Percentiles rank a stretch among this genome's conserved stretches.
Evolutionary conservation across 1,284 basidiomycete species (phyloP).

Genomic region (Leccinum subspadiceum): DNA sequence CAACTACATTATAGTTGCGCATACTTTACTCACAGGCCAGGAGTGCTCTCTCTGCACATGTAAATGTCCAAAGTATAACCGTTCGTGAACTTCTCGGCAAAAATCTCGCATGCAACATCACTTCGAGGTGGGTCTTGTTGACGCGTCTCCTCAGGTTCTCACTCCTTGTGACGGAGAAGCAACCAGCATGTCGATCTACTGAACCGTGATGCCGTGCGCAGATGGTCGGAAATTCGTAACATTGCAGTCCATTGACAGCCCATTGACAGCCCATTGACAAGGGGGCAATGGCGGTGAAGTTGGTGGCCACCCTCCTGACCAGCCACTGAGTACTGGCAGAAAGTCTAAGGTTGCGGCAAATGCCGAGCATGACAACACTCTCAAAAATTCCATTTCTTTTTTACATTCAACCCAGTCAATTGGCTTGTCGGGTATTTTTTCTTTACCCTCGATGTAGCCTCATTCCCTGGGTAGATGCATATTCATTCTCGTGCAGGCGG

Average conservation of each 20-base stretch:
- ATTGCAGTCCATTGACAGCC: background rate
- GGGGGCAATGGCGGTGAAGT: background rate
- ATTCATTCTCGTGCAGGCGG: constrained; percentile 13
- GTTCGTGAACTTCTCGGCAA: background rate
- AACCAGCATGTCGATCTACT: background rate
- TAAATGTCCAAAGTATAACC: background rate
- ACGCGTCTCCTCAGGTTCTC: background rate
- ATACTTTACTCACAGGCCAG: background rate
- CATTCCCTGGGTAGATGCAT: constrained; percentile 34
- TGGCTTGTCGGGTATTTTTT: constrained; percentile 23
- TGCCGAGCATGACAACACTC: constrained; percentile 2
- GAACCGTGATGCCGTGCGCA: background rate
- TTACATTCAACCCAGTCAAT: constrained; percentile 28
- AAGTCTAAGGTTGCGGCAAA: constrained; percentile 1
- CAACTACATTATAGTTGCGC: background rate
- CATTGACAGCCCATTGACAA: background rate
- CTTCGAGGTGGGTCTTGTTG: background rate
- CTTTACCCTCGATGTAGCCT: constrained; percentile 26
- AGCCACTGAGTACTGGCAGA: background rate
- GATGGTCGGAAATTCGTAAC: background rate
- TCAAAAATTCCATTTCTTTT: constrained; percentile 40
- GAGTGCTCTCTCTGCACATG: background rate
- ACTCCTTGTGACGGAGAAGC: background rate
- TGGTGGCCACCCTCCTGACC: background rate
- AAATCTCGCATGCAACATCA: background rate